Evolutionary conservation across 306 rosid genomes (phyloP).

Genomic region (Senna siamea): DNA sequence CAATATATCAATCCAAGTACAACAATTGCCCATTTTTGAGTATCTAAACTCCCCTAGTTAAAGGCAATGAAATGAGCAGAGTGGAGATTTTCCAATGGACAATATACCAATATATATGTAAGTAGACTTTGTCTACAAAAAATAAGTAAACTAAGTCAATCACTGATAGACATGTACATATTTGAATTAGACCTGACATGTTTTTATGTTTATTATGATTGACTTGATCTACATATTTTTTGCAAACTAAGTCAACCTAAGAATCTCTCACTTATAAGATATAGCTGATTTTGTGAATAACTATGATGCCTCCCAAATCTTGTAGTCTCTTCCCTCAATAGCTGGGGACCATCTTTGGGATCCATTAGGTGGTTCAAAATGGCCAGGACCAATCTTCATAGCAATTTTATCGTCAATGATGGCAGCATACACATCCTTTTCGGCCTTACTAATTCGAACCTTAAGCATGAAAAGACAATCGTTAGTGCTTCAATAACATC

Average conservation of each 20-base stretch:
- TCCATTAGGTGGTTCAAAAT: slow-evolving; percentile 75
- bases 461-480: slow-evolving; percentile 37
- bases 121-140: neutral
- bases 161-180: neutral
- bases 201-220: neutral
- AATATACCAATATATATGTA: neutral
- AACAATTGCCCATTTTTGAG: slow-evolving; percentile 1
- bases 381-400: slow-evolving; percentile 93
- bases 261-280: slow-evolving; percentile 1
- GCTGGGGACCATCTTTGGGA: slow-evolving; percentile 62
- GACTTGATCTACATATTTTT: neutral
- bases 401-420: slow-evolving; percentile 69
- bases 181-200: too few relatives aligned
- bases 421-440: slow-evolving; percentile 94
- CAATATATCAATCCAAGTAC: slow-evolving; percentile 22
- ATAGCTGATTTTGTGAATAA: neutral
- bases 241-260: neutral
- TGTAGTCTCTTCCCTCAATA: slow-evolving; percentile 76
- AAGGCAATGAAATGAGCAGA: slow-evolving; percentile 28
- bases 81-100: neutral
- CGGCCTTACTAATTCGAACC: slow-evolving; percentile 77
- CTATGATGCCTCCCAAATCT: slow-evolving; percentile 79
- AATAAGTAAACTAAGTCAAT: neutral
- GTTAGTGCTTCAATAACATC: slow-evolving; percentile 15
- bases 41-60: neutral